Evolutionary conservation across 2,329 filamentous ascomycete genomes (phyloP).

Genomic region (Pseudogymnoascus sp.): DNA sequence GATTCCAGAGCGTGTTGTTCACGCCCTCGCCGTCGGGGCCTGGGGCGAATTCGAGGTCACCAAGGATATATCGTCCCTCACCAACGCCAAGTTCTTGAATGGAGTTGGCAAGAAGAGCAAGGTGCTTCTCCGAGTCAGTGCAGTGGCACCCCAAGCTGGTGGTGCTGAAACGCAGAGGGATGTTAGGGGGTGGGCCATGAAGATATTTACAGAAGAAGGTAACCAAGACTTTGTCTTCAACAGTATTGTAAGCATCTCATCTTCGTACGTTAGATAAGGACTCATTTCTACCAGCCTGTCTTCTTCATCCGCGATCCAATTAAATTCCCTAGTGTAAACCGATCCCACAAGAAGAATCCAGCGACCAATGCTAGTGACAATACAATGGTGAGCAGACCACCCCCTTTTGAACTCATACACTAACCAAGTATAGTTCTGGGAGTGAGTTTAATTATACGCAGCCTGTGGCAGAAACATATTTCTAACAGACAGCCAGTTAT

Average conservation of each 20-base stretch:
- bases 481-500: not conserved
- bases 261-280: not conserved
- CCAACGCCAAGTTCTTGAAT: conserved; percentile 46
- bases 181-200: conserved; percentile 42
- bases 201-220: conserved; percentile 45
- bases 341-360: conserved; percentile 38
- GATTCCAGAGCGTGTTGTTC: conserved; percentile 48
- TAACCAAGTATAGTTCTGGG: conserved; percentile 15
- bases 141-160: conserved; percentile 39
- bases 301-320: conserved; percentile 42
- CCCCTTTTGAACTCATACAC: not conserved
- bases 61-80: conserved; percentile 49
- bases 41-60: conserved; percentile 56
- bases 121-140: conserved; percentile 40
- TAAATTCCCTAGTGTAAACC: conserved; percentile 39
- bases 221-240: conserved; percentile 45
- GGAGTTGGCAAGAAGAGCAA: conserved; percentile 46
- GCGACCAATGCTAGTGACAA: conserved; percentile 33
- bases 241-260: conserved; percentile 21
- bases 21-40: conserved; percentile 44
- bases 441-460: conserved; percentile 12
- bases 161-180: conserved; percentile 42
- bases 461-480: not conserved
- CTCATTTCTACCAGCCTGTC: conserved; percentile 26
- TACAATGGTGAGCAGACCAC: conserved; percentile 29